These are phyloP conservation scores for Fusarium sulawesiense DNA, from an alignment of 2,329 filamentous ascomycete genomes.

Conservation along the genomic window DNA sequence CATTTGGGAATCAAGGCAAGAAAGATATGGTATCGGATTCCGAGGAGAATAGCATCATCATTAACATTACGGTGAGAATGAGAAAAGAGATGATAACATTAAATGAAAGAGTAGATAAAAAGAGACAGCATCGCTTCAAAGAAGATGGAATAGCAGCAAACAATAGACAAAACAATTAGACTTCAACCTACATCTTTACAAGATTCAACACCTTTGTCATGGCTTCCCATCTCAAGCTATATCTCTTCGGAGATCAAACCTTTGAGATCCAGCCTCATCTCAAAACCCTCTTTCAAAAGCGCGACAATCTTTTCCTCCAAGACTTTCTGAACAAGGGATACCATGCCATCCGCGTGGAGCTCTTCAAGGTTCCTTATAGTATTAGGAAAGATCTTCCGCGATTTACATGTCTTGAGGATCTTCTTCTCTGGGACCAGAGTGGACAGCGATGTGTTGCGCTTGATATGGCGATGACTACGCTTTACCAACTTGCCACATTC, in stretches of 20 bases:
- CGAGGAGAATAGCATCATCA: background rate
- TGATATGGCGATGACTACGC: constrained; percentile 39
- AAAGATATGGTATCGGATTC: constrained; percentile 10
- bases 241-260: constrained; percentile 39
- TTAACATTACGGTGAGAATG: background rate
- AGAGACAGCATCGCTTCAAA: background rate
- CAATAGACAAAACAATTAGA: constrained; percentile 7
- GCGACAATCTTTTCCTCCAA: constrained; percentile 39
- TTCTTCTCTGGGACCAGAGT: constrained; percentile 32
- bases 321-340: constrained; percentile 36
- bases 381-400: constrained; percentile 33
- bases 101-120: constrained; percentile 11
- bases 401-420: constrained; percentile 37
- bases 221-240: constrained; percentile 24
- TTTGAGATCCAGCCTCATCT: constrained; percentile 35
- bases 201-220: constrained; percentile 40
- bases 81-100: background rate
- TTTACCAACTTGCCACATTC: constrained; percentile 37
- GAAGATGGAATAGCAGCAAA: background rate
- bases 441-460: constrained; percentile 34
- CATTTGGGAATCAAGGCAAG: background rate
- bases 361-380: constrained; percentile 27
- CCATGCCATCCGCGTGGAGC: constrained; percentile 29
- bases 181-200: constrained; percentile 28
- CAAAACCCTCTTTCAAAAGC: constrained; percentile 28